These are phyloP conservation scores for Sporothrix mexicana DNA, from an alignment of 2,329 filamentous ascomycete species.

Conservation along the genomic window DNA sequence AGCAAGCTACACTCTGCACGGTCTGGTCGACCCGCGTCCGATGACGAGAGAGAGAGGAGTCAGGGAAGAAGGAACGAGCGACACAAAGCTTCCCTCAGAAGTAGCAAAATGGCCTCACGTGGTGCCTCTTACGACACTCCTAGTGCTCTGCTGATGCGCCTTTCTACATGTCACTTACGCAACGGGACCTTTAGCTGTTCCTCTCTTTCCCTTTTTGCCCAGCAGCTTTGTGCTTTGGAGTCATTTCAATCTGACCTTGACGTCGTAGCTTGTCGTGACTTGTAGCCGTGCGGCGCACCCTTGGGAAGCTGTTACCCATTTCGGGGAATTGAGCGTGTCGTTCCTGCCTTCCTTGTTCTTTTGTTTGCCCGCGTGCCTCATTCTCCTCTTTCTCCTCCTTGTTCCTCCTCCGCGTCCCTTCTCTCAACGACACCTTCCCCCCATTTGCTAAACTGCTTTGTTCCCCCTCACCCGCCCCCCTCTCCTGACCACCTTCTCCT, in stretches of 20 bases:
- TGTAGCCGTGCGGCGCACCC: neutral
- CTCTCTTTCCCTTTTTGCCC: conserved; percentile 1
- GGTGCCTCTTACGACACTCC: conserved; percentile 14
- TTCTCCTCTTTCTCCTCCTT: neutral
- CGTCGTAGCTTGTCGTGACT: neutral
- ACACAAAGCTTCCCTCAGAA: neutral
- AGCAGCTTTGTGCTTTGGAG: neutral
- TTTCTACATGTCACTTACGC: conserved; percentile 21
- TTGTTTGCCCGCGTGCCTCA: conserved; percentile 24
- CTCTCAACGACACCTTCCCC: conserved; percentile 18
- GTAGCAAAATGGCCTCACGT: conserved; percentile 25
- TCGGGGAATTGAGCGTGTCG: conserved; percentile 28
- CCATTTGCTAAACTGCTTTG: conserved; percentile 30
- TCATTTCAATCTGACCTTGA: too few species aligned
- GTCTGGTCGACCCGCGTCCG: conserved; percentile 20
- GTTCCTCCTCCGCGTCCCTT: neutral
- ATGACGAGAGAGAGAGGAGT: neutral
- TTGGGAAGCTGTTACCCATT: conserved; percentile 4
- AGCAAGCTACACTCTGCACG: neutral
- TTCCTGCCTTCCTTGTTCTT: conserved; percentile 25
- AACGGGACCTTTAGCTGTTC: conserved; percentile 9
- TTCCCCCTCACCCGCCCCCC: conserved; percentile 31
- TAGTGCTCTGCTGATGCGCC: conserved; percentile 10
- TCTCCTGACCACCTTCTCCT: neutral
- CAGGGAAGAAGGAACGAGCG: neutral